Evolutionary conservation across 2,329 filamentous ascomycete species (phyloP).

Genomic region (Talaromyces pinophilus): DNA sequence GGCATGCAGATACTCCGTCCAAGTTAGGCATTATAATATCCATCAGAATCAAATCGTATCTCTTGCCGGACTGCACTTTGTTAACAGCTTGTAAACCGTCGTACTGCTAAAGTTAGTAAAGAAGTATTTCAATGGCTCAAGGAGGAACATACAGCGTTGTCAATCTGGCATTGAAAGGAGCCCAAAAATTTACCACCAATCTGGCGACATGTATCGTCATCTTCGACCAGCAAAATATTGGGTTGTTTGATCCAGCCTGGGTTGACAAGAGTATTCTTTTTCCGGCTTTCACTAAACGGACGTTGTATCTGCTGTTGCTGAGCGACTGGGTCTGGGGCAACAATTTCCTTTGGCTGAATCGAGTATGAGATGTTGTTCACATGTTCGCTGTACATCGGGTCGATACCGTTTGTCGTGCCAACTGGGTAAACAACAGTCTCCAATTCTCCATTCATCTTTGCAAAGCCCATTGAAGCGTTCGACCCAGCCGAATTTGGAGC

Average conservation of each 20-base stretch:
- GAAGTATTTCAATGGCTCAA: slow-evolving; percentile 6
- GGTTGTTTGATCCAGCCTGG: slow-evolving; percentile 69
- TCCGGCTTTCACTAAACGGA: slow-evolving; percentile 54
- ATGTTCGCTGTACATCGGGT: slow-evolving; percentile 91
- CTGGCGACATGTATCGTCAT: slow-evolving; percentile 66
- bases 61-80: slow-evolving; percentile 69
- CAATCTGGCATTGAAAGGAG: slow-evolving; percentile 64
- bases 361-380: slow-evolving; percentile 92
- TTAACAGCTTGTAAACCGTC: slow-evolving; percentile 90
- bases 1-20: slow-evolving; percentile 91
- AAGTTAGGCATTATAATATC: slow-evolving; percentile 97
- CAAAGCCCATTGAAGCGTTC: slow-evolving; percentile 53
- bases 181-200: slow-evolving; percentile 68
- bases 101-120: slow-evolving; percentile 55
- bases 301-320: slow-evolving; percentile 36
- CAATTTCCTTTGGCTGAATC: slow-evolving; percentile 64
- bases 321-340: slow-evolving; percentile 49
- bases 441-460: slow-evolving; percentile 57
- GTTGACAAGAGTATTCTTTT: slow-evolving; percentile 63
- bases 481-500: slow-evolving; percentile 50
- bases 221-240: slow-evolving; percentile 87
- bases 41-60: slow-evolving; percentile 76
- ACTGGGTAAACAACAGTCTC: slow-evolving; percentile 85
- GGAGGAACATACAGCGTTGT: slow-evolving; percentile 58
- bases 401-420: slow-evolving; percentile 85